Evolutionary conservation across 768 basidiomycete species (phyloP).

Genomic region (Hericium coralloides): DNA sequence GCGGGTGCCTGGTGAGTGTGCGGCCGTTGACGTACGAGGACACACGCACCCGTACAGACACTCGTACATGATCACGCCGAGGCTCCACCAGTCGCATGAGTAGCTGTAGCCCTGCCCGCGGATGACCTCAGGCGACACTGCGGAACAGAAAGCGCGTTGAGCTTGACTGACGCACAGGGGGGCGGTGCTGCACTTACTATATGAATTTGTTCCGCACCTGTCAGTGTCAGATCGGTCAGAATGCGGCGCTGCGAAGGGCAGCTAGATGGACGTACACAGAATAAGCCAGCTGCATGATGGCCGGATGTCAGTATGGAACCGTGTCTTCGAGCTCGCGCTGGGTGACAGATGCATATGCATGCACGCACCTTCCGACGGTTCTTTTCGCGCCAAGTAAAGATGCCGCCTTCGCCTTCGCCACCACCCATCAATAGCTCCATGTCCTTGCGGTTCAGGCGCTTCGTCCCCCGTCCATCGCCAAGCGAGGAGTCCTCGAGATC

Average conservation of each 20-base stretch:
- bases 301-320: background rate
- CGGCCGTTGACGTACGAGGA: background rate
- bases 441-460: conserved; percentile 72
- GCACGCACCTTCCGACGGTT: conserved; percentile 77
- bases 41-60: conserved; percentile 77
- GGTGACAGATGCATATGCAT: conserved; percentile 20
- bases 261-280: background rate
- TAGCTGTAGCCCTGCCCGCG: conserved; percentile 88
- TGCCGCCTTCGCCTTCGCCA: conserved; percentile 68
- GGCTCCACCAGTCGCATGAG: conserved; percentile 97
- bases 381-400: conserved; percentile 95
- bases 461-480: conserved; percentile 64
- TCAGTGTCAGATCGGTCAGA: conserved; percentile 18
- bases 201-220: conserved; percentile 81
- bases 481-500: conserved; percentile 79
- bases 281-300: conserved; percentile 7
- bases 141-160: conserved; percentile 4
- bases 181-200: conserved; percentile 39
- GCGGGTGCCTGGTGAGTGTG: conserved; percentile 4
- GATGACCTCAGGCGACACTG: conserved; percentile 89
- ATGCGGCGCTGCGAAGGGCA: background rate
- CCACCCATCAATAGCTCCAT: conserved; percentile 80
- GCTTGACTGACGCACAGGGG: conserved; percentile 21
- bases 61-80: conserved; percentile 95
- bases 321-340: conserved; percentile 2